A percentile compares a stretch with the other conserved stretches of the same genome.
Evolutionary conservation across 176 grass and related monocot genomes (phyloP).

Genomic region (Metroxylon sagu): DNA sequence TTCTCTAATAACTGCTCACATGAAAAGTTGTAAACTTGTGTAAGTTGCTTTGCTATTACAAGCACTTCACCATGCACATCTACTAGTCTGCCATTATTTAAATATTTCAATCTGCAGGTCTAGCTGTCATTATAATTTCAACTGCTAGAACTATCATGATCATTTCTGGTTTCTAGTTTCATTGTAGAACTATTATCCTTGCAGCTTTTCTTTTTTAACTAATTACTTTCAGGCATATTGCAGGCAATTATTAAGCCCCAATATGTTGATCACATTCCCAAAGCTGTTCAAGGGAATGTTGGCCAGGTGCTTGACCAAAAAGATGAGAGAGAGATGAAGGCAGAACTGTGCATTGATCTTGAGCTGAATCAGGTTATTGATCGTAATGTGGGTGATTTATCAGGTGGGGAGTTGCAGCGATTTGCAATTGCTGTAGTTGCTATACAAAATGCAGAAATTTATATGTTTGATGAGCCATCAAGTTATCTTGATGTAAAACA

Average conservation of each 20-base stretch:
- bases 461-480: constrained; percentile 85
- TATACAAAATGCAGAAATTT: constrained; percentile 75
- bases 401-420: constrained; percentile 75
- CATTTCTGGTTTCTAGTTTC: no score
- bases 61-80: no score
- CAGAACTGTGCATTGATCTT: constrained; percentile 35
- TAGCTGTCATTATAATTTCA: no score
- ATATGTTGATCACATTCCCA: constrained; percentile 61
- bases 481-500: constrained; percentile 92
- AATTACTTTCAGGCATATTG: constrained; percentile 2
- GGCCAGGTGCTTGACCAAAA: constrained; percentile 41
- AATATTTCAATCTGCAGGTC: no score
- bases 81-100: no score
- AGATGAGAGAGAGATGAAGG: constrained; percentile 47
- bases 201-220: no score
- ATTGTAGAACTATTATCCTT: no score
- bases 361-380: constrained; percentile 62
- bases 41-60: no score
- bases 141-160: no score
- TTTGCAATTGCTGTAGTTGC: constrained; percentile 86
- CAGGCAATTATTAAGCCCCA: constrained; percentile 73
- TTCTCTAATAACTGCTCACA: no score
- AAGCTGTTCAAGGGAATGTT: constrained; percentile 62
- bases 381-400: constrained; percentile 59
- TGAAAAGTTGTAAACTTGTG: no score